Conservation (phyloP, 2,329 filamentous ascomycete genomes). For the Lachnellula cervina region DNA sequence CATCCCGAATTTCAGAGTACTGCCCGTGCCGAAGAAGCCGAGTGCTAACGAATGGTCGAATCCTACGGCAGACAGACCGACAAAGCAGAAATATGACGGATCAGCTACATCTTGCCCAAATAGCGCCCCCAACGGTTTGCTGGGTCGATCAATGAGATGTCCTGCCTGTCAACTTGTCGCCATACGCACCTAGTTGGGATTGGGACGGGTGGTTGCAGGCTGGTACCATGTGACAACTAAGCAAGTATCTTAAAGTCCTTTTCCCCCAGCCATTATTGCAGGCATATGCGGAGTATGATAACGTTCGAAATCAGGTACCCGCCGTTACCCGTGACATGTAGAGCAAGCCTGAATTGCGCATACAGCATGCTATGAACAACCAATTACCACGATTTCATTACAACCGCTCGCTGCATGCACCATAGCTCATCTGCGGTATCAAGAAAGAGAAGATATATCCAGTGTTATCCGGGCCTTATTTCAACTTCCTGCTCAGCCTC, state of each 20-base stretch:
- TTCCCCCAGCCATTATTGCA: background rate
- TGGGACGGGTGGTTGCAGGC: no score
- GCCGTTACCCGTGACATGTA: background rate
- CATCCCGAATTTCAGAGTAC: no score
- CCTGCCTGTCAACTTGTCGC: no score
- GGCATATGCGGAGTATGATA: background rate
- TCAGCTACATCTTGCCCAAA: background rate
- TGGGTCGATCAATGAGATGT: constrained; percentile 5
- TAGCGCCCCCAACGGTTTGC: constrained; percentile 6
- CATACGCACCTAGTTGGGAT: no score
- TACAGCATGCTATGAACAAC: no score
- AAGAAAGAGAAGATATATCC: background rate
- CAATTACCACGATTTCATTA: background rate
- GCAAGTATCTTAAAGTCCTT: background rate
- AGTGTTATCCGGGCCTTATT: background rate
- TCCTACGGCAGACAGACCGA: no score
- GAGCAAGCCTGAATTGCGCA: background rate
- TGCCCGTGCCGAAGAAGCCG: background rate
- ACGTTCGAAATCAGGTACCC: background rate
- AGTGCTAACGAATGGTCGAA: background rate
- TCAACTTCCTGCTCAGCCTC: background rate
- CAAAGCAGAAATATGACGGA: background rate
- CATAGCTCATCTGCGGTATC: background rate
- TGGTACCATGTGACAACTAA: background rate
- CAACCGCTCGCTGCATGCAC: background rate